Conservation (phyloP, 768 basidiomycete genomes). For the Tricholoma sp. region DNA sequence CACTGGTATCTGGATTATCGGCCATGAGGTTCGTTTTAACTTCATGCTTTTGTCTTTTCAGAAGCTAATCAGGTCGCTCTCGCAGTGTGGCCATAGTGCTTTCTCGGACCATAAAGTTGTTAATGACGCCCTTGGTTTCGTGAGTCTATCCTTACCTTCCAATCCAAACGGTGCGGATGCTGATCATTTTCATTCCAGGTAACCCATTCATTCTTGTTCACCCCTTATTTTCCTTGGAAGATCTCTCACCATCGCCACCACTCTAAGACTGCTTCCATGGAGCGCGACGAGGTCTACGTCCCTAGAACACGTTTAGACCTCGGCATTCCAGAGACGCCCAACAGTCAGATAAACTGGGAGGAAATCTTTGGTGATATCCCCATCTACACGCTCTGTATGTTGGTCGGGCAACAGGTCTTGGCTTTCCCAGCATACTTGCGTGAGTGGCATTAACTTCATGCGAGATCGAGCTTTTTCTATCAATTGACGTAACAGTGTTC, state of each 20-base stretch:
- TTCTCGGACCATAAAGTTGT: conserved; percentile 44
- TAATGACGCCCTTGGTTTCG: conserved; percentile 48
- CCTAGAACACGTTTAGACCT: conserved; percentile 57
- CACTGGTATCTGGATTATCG: conserved; percentile 56
- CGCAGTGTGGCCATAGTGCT: conserved; percentile 51
- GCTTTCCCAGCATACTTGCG: conserved; percentile 60
- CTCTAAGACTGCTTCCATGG: conserved; percentile 48
- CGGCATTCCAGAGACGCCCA: conserved; percentile 36
- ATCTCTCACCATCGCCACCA: conserved; percentile 53
- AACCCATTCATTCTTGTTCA: conserved; percentile 44
- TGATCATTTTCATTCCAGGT: conserved; percentile 20
- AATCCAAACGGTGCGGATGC: too few relatives aligned
- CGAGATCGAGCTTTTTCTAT: background rate
- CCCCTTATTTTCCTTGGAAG: conserved; percentile 52
- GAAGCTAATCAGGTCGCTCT: background rate
- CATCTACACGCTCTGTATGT: conserved; percentile 50
- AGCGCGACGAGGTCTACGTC: conserved; percentile 54
- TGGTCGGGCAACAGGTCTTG: conserved; percentile 52
- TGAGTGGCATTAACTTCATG: conserved; percentile 22
- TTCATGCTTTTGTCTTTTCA: background rate
- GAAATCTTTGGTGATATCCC: conserved; percentile 58
- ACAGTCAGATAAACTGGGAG: conserved; percentile 40
- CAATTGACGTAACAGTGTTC: conserved; percentile 26
- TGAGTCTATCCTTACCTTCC: conserved; percentile 28
- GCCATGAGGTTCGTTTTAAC: conserved; percentile 45